Conservation (phyloP, 2,329 filamentous ascomycete genomes). For the Zymoseptoria pseudotritici region DNA sequence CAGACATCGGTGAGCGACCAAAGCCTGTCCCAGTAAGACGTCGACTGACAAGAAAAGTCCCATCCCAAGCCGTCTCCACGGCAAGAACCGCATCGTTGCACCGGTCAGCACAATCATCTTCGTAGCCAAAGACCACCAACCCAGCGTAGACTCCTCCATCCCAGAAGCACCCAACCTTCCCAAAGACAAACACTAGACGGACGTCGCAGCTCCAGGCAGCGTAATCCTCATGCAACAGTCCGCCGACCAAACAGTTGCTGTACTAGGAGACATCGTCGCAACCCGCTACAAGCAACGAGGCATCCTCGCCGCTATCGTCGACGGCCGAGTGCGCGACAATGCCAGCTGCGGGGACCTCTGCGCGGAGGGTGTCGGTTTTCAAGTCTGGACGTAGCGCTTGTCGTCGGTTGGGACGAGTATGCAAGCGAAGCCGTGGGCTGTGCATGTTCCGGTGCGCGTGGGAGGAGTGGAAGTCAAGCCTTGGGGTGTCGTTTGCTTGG, state of each 20-base stretch:
- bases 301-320: conserved; percentile 56
- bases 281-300: conserved; percentile 57
- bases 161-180: conserved; percentile 44
- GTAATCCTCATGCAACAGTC: conserved; percentile 63
- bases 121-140: conserved; percentile 47
- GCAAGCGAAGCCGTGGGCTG: conserved; percentile 50
- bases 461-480: conserved; percentile 32
- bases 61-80: conserved; percentile 6
- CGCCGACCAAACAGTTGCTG: conserved; percentile 48
- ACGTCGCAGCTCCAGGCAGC: conserved; percentile 52
- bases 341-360: conserved; percentile 42
- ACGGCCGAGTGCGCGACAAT: conserved; percentile 61
- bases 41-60: background rate
- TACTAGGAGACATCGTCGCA: conserved; percentile 72
- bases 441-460: conserved; percentile 35
- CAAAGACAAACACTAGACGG: conserved; percentile 58
- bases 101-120: conserved; percentile 58
- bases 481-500: conserved; percentile 64
- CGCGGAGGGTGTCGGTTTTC: conserved; percentile 10
- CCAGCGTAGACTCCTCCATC: conserved; percentile 13
- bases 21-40: too few relatives aligned
- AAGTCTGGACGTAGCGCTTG: conserved; percentile 51
- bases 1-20: conserved; percentile 57
- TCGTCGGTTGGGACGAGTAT: conserved; percentile 53
- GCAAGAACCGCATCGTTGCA: conserved; percentile 33